phyloP scores from a whole-genome alignment of 2,329 filamentous ascomycete species.

The Daldinia eschscholtzii region DNA sequence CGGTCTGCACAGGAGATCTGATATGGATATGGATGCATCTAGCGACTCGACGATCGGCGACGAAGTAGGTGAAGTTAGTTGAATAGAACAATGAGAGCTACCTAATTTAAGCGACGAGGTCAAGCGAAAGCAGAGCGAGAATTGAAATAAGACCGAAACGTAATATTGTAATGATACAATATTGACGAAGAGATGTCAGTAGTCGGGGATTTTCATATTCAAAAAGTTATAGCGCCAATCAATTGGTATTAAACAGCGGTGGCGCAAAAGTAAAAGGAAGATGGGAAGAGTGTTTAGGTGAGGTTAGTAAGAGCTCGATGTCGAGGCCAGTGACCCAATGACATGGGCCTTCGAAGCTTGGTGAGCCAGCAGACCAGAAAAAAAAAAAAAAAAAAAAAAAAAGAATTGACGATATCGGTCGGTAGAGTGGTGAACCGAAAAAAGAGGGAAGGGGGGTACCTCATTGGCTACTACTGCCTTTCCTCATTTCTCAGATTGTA shows the following conservation, averaged over 20 bases:
- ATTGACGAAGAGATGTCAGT: constrained; percentile 39
- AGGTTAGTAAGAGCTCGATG: constrained; percentile 31
- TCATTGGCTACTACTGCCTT: constrained; percentile 43
- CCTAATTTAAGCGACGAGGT: constrained; percentile 12
- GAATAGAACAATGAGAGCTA: constrained; percentile 12
- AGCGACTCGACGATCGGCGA: constrained; percentile 34
- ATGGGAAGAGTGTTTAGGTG: constrained; percentile 6
- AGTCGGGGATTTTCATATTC: constrained; percentile 23
- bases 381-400: constrained; percentile 22
- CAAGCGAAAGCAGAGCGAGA: constrained; percentile 13
- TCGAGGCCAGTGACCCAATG: constrained; percentile 32
- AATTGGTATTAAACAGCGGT: constrained; percentile 36
- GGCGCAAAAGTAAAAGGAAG: constrained; percentile 37
- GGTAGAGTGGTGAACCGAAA: constrained; percentile 49
- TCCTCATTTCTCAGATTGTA: constrained; percentile 46
- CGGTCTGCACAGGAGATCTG: constrained; percentile 40
- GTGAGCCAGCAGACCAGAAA: constrained; percentile 36
- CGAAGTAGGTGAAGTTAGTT: background rate
- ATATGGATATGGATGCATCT: constrained; percentile 42
- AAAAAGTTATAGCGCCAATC: constrained; percentile 37
- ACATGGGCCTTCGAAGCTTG: constrained; percentile 28
- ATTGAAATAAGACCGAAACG: constrained; percentile 16
- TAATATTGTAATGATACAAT: constrained; percentile 33
- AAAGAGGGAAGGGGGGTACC: constrained; percentile 23
- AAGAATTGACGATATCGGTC: constrained; percentile 49